Conservation (phyloP, 1,284 basidiomycete genomes). For the Grifola frondosa region DNA sequence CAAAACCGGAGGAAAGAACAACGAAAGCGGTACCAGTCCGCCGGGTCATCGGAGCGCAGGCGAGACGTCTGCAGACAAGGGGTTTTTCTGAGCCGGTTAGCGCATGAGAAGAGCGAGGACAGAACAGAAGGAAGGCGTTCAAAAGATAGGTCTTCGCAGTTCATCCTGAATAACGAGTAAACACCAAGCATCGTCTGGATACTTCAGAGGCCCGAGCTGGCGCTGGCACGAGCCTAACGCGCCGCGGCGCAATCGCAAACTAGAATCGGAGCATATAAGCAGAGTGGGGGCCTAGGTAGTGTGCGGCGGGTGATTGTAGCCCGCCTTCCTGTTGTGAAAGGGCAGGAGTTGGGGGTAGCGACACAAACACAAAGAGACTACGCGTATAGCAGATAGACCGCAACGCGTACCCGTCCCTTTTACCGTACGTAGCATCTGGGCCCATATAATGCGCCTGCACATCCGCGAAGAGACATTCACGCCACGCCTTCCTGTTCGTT, state of each 20-base stretch:
- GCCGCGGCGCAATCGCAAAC: constrained; percentile 17
- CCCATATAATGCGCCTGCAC: constrained; percentile 9
- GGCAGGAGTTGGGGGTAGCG: constrained; percentile 29
- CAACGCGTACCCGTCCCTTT: constrained; percentile 19
- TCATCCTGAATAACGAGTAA: constrained; percentile 16
- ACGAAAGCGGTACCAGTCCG: constrained; percentile 18
- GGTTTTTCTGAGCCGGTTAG: constrained; percentile 17
- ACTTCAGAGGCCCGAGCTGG: constrained; percentile 18
- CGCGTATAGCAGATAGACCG: constrained; percentile 15
- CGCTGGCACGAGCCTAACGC: constrained; percentile 25
- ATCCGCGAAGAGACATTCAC: constrained; percentile 8
- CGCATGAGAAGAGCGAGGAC: constrained; percentile 17
- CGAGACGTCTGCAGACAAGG: constrained; percentile 5
- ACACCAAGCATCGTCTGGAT: background rate
- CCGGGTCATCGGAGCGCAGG: constrained; percentile 17
- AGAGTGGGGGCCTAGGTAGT: constrained; percentile 25
- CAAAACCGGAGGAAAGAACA: constrained; percentile 10
- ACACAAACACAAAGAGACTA: constrained; percentile 15
- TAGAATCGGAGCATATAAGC: constrained; percentile 8
- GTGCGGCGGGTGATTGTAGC: constrained; percentile 24
- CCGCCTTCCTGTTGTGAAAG: constrained; percentile 33
- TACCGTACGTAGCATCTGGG: constrained; percentile 20
- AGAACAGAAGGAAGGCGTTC: constrained; percentile 5
- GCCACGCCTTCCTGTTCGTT: constrained; percentile 24
- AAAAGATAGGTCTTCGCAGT: constrained; percentile 23